These are phyloP conservation scores for Hansfordia pulvinata DNA, from an alignment of 2,329 filamentous ascomycete species.

Conservation along the genomic window DNA sequence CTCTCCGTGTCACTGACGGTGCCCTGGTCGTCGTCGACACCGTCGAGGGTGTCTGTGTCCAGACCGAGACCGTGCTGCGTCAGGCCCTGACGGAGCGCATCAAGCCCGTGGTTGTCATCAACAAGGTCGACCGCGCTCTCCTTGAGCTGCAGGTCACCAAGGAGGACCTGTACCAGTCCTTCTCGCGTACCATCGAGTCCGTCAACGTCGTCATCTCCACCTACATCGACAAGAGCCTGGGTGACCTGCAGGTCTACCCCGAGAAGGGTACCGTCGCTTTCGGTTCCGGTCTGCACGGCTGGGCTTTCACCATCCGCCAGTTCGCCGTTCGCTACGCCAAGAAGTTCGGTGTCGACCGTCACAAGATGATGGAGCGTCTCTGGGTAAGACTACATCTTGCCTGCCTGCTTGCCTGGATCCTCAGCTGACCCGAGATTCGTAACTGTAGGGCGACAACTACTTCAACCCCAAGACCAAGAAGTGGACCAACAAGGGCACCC, in stretches of 20 bases:
- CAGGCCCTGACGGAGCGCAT: constrained; percentile 99
- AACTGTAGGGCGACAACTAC: constrained; percentile 91
- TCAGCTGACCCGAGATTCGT: constrained; percentile 14
- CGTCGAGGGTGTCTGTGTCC: constrained; percentile 98
- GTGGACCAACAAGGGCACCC: constrained; percentile 80
- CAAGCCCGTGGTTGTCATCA: constrained; percentile 99
- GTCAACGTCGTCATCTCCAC: constrained; percentile 99
- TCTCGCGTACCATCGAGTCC: constrained; percentile 98
- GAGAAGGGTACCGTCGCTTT: constrained; percentile 97
- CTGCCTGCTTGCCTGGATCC: neutral
- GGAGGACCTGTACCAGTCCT: constrained; percentile 99
- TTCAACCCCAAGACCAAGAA: constrained; percentile 99
- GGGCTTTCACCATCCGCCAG: constrained; percentile 98
- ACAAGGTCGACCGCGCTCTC: constrained; percentile 99
- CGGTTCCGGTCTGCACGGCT: constrained; percentile 98
- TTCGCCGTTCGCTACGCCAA: constrained; percentile 94
- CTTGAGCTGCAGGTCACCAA: constrained; percentile 97
- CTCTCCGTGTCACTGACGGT: constrained; percentile 99
- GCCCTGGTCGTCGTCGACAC: constrained; percentile 99
- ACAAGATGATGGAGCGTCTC: constrained; percentile 99
- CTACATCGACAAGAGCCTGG: constrained; percentile 92
- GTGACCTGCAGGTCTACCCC: constrained; percentile 97
- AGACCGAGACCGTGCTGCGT: constrained; percentile 98
- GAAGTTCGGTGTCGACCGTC: constrained; percentile 99
- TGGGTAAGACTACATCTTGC: constrained; percentile 52